Evolutionary conservation across 2,329 filamentous ascomycete species (phyloP), one percentile per base, ranked within the genome.

Genomic region (Neoascochyta sp.): DNA sequence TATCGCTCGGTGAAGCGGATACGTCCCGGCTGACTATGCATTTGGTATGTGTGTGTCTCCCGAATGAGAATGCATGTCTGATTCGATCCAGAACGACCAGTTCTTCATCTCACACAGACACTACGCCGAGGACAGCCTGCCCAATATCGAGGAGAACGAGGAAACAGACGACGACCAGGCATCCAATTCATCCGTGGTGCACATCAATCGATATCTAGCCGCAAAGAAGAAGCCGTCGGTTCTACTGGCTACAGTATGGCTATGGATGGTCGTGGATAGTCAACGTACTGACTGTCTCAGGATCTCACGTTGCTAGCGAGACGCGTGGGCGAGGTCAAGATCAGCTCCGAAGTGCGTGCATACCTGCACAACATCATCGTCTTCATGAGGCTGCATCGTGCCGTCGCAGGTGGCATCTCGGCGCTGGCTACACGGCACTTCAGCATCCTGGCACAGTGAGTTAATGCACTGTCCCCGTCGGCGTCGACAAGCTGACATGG

Each of bases 41-140:
- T 45, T 45, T 74, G 32, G 64, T 66, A 26, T n/a, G 40, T 27
- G 8, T 12, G 1, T 11, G n/a, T n/a, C n/a, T n/a, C n/a, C n/a
- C n/a, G n/a, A n/a, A n/a, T n/a, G n/a, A n/a, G n/a, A n/a, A n/a
- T n/a, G n/a, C 11, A 3, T 16, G 22, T 3, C 81, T 27, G 73
- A 50, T 69, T 13, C 64, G 62, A 17, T 74, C 80, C 74, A 86
- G 61, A 93, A 88, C 50, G 87, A 96, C 36, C 78, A 85, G 43
- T 82, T 96, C 45, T 86, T 88, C 56, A 80, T 96, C 35, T 90
- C 86, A 0, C 89, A 96, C 60, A 86, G 81, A 66, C 88, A 96
- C 52, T 75, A 81, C 34, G 70, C 75, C 4, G 68, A 73, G 2
- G 79, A 90, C 55, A 86, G 83, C 0, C 83, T 88, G 40, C 73